Percentiles rank a stretch among this genome's conserved stretches.
These are phyloP conservation scores for Colletotrichum sp. DNA, from an alignment of 2,329 filamentous ascomycete genomes.

Conservation along the genomic window DNA sequence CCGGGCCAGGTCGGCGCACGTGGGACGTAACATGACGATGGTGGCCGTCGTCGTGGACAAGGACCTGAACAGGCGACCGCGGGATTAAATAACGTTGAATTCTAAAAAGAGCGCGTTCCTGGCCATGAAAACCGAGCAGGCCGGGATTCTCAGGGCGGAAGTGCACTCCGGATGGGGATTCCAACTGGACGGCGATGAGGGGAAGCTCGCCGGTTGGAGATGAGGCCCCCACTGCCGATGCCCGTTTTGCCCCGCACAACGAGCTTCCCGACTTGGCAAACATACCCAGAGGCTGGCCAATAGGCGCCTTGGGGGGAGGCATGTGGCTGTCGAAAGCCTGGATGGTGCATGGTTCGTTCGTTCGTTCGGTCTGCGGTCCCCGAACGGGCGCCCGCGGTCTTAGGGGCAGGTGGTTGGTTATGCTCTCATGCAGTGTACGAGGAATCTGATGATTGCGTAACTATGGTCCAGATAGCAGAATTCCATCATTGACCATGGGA, in stretches of 20 bases:
- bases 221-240: background rate
- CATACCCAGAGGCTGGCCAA: background rate
- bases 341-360: background rate
- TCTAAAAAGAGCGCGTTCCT: background rate
- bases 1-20: background rate
- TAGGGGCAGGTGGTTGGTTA: background rate
- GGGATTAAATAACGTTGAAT: background rate
- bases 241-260: background rate
- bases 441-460: background rate
- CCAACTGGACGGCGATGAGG: background rate
- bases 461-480: background rate
- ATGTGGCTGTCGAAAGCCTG: background rate
- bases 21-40: background rate
- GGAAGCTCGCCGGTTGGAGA: background rate
- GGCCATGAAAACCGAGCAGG: background rate
- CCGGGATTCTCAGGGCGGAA: background rate
- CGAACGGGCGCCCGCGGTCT: too few species aligned
- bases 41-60: background rate
- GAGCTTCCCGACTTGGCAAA: slow-evolving; percentile 12
- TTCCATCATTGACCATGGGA: background rate
- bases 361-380: background rate
- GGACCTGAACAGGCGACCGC: background rate
- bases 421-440: background rate
- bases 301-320: background rate
- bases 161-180: background rate